phyloP scores from a whole-genome alignment of 1,284 basidiomycete genomes.

The Irpex lacteus region DNA sequence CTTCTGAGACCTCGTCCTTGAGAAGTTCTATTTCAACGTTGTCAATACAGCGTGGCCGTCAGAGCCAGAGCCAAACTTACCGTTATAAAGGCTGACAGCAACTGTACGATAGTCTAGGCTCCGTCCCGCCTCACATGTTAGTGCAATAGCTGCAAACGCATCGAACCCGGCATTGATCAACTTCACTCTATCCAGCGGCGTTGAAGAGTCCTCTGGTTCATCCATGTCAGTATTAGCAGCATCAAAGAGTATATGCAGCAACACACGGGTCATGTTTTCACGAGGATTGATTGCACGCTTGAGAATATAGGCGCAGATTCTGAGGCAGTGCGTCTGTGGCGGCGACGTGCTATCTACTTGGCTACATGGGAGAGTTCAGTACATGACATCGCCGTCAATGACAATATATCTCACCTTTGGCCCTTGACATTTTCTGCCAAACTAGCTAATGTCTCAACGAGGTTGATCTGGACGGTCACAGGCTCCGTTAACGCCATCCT shows the following conservation, averaged over 20 bases:
- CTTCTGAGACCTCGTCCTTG: constrained; percentile 77
- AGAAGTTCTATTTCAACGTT: constrained; percentile 59
- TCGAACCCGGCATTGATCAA: constrained; percentile 70
- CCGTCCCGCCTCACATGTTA: constrained; percentile 52
- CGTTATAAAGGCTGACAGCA: constrained; percentile 78
- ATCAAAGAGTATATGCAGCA: background rate
- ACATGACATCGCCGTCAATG: background rate
- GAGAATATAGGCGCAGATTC: constrained; percentile 79
- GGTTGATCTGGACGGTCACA: constrained; percentile 67
- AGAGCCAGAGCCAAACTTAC: constrained; percentile 34
- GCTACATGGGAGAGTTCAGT: background rate
- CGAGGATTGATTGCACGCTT: constrained; percentile 63
- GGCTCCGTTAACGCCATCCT: constrained; percentile 88
- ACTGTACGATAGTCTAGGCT: constrained; percentile 79
- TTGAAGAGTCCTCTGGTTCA: constrained; percentile 23
- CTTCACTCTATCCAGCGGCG: constrained; percentile 50
- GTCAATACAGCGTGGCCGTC: background rate
- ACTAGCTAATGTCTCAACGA: constrained; percentile 71
- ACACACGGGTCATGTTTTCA: constrained; percentile 56
- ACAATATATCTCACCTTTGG: constrained; percentile 6
- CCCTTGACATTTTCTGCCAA: constrained; percentile 58
- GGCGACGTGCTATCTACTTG: constrained; percentile 10
- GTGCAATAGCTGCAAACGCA: constrained; percentile 64
- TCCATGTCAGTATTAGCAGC: background rate
- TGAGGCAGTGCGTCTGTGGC: constrained; percentile 68